Percentiles rank a stretch among this genome's conserved stretches.
Conservation (phyloP, 495 filamentous ascomycete species). For the Pyrenula aspistea region DNA sequence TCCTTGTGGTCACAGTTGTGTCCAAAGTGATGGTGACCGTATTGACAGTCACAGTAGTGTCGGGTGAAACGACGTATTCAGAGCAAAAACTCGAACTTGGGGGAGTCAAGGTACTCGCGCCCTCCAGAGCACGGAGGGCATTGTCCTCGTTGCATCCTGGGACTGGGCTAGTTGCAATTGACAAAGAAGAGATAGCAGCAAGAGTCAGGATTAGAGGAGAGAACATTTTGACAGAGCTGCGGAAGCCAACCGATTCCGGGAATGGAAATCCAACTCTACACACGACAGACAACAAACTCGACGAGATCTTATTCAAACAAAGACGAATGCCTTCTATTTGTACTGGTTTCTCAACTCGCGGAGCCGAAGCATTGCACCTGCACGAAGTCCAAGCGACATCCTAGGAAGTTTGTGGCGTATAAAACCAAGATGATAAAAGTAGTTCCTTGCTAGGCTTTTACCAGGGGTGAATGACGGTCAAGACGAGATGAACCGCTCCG, state of each 20-base stretch:
- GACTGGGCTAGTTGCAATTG: neutral
- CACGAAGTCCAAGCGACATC: too few relatives aligned
- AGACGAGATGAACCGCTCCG: too few relatives aligned
- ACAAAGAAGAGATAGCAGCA: neutral
- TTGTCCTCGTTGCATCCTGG: neutral
- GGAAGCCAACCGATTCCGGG: neutral
- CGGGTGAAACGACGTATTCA: neutral
- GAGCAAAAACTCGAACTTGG: neutral
- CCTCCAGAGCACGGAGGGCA: neutral
- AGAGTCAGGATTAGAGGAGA: neutral
- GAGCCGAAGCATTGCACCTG: neutral
- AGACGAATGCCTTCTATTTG: neutral
- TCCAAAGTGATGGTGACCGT: neutral
- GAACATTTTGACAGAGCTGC: neutral
- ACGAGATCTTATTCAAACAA: neutral
- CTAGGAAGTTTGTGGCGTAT: too few relatives aligned
- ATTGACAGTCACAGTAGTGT: neutral
- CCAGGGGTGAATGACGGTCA: too few relatives aligned
- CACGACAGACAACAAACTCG: neutral
- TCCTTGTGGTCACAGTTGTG: neutral
- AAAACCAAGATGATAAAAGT: too few relatives aligned
- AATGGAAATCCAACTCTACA: neutral
- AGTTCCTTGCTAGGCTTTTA: too few relatives aligned
- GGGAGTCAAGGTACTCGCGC: neutral
- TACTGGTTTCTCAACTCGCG: neutral